Evolutionary conservation across 225 moss, liverwort and hornwort species (phyloP), one percentile per base, ranked within the genome.

Genomic region (Ulota crispa): DNA sequence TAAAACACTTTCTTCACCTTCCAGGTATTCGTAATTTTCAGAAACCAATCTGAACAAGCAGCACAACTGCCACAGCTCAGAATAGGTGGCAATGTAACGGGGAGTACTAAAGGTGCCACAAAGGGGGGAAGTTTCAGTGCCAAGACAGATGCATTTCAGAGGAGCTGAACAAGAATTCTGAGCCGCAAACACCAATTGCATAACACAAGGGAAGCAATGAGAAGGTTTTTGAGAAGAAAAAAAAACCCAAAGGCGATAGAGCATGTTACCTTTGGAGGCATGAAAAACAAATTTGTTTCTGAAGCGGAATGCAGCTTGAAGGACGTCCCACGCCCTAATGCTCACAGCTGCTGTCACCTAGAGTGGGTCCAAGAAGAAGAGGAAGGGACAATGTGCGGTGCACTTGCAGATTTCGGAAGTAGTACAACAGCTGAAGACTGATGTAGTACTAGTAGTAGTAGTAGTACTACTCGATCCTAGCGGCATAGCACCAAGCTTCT

Each of bases 21-120:
- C 65, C 39, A 42, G 70, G 1, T 23, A 30, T 70, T 45, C 21
- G 54, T 62, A 70, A 57, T 75, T 70, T 43, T 83, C 18, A 57
- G 42, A 54, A 27, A 21, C n/a, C 72, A 83, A 78, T 60, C 78
- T 78, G 45, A 26, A 64, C n/a, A 83, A 78, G 39, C 41, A 37
- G 15, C 64, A 73, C 63, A 73, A 70, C 37, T 36, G n/a, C 31
- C 64, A 64, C 10, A 27, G 78, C 37, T 64, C 37, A 73, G 53
- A 67, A 62, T 36, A 77, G 41, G 62, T 26, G 63, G 21, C 34
- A 77, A 64, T 24, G 26, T 24, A 15, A 50, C 8, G 50, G 36
- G 13, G 26, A 43, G 12, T 1, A 23, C 15, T 23, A n/a, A 31
- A 30, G 9, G 50, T 50, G 16, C 28, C 66, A 18, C 2, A 23